A percentile compares a stretch with the other conserved stretches of the same genome.
These are phyloP conservation scores for Sideroxylon spinosum DNA, from an alignment of 179 eudicot genomes.

Conservation along the genomic window DNA sequence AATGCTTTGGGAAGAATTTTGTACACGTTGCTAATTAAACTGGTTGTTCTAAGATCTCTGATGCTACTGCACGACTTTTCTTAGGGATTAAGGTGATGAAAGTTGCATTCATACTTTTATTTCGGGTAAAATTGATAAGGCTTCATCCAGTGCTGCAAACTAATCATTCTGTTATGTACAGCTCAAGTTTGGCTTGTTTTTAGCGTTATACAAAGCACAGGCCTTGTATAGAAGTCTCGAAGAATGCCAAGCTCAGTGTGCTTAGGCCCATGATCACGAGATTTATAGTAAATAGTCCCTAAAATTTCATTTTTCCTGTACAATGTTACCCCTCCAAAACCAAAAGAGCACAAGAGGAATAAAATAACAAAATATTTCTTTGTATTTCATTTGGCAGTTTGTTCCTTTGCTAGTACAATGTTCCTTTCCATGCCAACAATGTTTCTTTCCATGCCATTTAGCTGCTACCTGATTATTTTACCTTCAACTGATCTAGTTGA, in stretches of 20 bases:
- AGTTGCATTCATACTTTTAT: too few species aligned
- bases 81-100: too few species aligned
- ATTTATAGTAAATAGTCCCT: conserved; percentile 2
- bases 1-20: too few species aligned
- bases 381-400: not conserved
- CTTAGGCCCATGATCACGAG: not conserved
- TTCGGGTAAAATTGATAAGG: not conserved
- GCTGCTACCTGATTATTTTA: not conserved
- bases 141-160: not conserved
- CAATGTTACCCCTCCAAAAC: not conserved
- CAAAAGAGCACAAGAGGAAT: not conserved
- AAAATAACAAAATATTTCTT: not conserved
- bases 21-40: too few species aligned
- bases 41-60: too few species aligned
- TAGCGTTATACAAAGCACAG: not conserved
- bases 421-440: not conserved
- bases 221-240: not conserved
- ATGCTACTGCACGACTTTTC: too few species aligned
- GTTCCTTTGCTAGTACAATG: not conserved
- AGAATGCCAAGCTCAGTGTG: not conserved
- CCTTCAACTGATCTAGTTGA: not conserved
- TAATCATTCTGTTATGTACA: not conserved
- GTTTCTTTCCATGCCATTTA: conserved; percentile 7
- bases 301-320: not conserved
- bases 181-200: not conserved